A percentile compares a stretch with the other conserved stretches of the same genome.
Evolutionary conservation across 1,284 basidiomycete species (phyloP).

Genomic region (Inonotus obliquus): DNA sequence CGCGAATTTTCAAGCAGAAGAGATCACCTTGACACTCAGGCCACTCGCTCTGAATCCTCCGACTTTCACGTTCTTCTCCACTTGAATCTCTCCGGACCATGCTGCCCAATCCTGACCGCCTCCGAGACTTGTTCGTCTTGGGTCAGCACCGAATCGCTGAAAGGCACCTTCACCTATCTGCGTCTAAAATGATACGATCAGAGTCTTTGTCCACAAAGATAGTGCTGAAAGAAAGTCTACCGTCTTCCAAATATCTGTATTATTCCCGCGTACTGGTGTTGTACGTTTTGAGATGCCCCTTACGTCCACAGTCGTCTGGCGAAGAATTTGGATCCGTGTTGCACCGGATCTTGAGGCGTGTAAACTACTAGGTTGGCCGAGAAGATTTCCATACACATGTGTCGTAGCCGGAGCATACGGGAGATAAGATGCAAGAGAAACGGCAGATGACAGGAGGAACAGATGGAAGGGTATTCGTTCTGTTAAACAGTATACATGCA

Average conservation of each 20-base stretch:
- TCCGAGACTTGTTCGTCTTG: conserved; percentile 25
- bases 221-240: conserved; percentile 28
- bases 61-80: conserved; percentile 44
- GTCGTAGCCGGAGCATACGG: conserved; percentile 47
- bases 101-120: conserved; percentile 55
- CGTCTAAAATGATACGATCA: not conserved
- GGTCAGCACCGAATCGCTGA: conserved; percentile 22
- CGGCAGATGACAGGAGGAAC: conserved; percentile 47
- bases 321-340: conserved; percentile 56
- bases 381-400: conserved; percentile 21
- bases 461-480: conserved; percentile 65
- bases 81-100: conserved; percentile 55
- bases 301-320: conserved; percentile 64
- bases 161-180: conserved; percentile 59
- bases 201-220: not conserved
- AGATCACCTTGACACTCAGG: conserved; percentile 52
- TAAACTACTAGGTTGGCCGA: conserved; percentile 19
- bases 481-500: conserved; percentile 51
- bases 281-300: conserved; percentile 36
- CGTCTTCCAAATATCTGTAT: conserved; percentile 67
- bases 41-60: conserved; percentile 62
- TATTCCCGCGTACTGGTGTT: conserved; percentile 34
- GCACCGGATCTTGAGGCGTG: conserved; percentile 33
- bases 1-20: not conserved
- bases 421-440: conserved; percentile 54